Evolutionary conservation across 768 basidiomycete genomes (phyloP), one percentile per base, ranked within the genome.

Genomic region (Trametes cinnabarina): DNA sequence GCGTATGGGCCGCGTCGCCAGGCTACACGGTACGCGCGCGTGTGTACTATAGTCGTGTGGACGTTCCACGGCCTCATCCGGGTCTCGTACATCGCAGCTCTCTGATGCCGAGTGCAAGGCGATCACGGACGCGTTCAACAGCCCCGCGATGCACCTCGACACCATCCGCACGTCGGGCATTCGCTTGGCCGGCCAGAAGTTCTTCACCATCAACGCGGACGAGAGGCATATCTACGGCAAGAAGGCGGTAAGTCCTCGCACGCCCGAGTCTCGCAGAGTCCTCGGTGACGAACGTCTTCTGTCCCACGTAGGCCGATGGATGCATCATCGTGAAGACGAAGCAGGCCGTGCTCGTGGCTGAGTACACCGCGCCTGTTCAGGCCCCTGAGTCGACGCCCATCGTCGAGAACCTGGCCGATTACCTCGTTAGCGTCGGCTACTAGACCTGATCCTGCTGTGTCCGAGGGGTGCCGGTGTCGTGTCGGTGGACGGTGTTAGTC

Each of bases 281-380:
- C n/a, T n/a, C n/a, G n/a, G n/a, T n/a, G n/a, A n/a, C n/a, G n/a
- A n/a, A 37, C 28, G 11, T 11, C n/a, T 30, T 4, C 55, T n/a
- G 28, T 14, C 32, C 22, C 66, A n/a, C n/a, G n/a, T n/a, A 95
- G 93, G 80, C 78, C 20, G 84, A 91, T 69, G 94, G 95, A 1
- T 82, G 77, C 35, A 65, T 82, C 28, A 66, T n/a, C n/a, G n/a
- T n/a, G n/a, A n/a, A n/a, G n/a, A n/a, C n/a, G n/a, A n/a, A 80
- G 60, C 88, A 91, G 67, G 92, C 91, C n/a, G 76, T 96, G 54
- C 77, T 98, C 51, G 85, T 97, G 20, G 82, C 84, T 4, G 86
- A 87, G 68, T 98, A 96, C 72, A 58, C 58, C 0, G 75, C 78
- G 6, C 92, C 92, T 0, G 67, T 70, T 39, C 87, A 89, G 68